These are phyloP conservation scores for Pezicula rhizophila DNA, from an alignment of 2,329 filamentous ascomycete species.

Conservation along the genomic window DNA sequence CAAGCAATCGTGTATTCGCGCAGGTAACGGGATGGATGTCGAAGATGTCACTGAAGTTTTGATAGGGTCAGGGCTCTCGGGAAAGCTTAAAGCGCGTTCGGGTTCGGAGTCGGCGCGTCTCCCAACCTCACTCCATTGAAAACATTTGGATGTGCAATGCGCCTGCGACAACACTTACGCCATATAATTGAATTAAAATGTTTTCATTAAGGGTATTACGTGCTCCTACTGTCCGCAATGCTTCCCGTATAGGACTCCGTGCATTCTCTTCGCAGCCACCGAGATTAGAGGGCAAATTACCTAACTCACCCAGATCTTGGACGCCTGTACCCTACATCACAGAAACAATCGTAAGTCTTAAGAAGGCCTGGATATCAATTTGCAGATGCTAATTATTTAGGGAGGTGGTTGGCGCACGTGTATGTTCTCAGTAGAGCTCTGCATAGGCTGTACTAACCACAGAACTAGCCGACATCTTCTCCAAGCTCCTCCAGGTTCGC, in stretches of 20 bases:
- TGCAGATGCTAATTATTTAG: conserved; percentile 38
- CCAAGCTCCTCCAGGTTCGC: conserved; percentile 65
- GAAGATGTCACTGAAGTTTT: background rate
- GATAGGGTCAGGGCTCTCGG: background rate
- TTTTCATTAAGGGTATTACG: conserved; percentile 20
- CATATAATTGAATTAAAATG: conserved; percentile 13
- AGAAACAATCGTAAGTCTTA: conserved; percentile 47
- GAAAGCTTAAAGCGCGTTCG: conserved; percentile 10
- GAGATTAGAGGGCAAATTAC: conserved; percentile 6
- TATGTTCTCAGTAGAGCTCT: conserved; percentile 36
- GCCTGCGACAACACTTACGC: background rate
- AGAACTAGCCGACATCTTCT: conserved; percentile 69
- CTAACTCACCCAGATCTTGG: conserved; percentile 23
- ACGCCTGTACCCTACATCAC: conserved; percentile 47
- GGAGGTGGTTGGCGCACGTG: conserved; percentile 73
- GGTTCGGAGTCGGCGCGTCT: conserved; percentile 12
- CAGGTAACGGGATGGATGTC: conserved; percentile 3
- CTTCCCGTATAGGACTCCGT: conserved; percentile 12
- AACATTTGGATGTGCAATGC: background rate
- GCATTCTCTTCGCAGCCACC: conserved; percentile 18
- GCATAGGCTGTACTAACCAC: conserved; percentile 21
- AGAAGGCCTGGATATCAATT: conserved; percentile 13
- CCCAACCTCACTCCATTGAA: conserved; percentile 1
- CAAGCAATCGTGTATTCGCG: background rate
- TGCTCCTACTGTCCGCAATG: conserved; percentile 16